Evolutionary conservation across 1,284 basidiomycete species (phyloP), one percentile per base, ranked within the genome.

Genomic region (Anthracocystis panici-leucophaei): DNA sequence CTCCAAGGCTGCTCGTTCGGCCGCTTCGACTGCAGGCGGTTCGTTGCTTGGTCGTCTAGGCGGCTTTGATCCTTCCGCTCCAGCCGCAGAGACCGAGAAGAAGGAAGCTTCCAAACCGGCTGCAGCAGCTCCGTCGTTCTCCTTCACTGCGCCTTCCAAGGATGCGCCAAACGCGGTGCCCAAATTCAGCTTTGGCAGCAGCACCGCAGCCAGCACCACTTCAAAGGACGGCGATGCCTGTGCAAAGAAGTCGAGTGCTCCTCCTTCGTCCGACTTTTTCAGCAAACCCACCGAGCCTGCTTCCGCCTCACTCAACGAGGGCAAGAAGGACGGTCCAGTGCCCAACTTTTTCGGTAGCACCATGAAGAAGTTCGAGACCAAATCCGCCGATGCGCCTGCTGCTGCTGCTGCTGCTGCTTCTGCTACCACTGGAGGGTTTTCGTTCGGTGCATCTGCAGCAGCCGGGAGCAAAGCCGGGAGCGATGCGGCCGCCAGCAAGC

Each of bases 301-400:
- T 10, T 49, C 73, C 18, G 60, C 5, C 5, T 46, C 71, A 14
- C 58, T 65, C 16, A 57, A 18, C 14, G 65, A 77, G 6, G 68
- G 58, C 35, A 80, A 78, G 63, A 81, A 82, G 45, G 74, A 77
- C 51, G 80, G 80, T 6, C 80, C 81, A 0, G 66, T 79, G 16
- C 81, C 81, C 42, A 78, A 82, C 69, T 83, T 81, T 55, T 81
- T 81, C 53, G 75, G 71, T 18, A 76, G 63, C 53, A 63, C 76
- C 6, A 60, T 72, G 63, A 45, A 72, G 40, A 75, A 78, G 63
- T 75, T 67, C 33, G 74, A 68, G 33, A 58, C 31, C 52, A 66
- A 73, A 50, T 23, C 66, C 8, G 45, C 45, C 11, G 72, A 50
- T 9, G 48, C 29, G 14, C 18, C 67, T 21, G 23, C 35, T 38